Conservation (phyloP, 1,139 yeast species). For the Yamadazyma aaseri region DNA sequence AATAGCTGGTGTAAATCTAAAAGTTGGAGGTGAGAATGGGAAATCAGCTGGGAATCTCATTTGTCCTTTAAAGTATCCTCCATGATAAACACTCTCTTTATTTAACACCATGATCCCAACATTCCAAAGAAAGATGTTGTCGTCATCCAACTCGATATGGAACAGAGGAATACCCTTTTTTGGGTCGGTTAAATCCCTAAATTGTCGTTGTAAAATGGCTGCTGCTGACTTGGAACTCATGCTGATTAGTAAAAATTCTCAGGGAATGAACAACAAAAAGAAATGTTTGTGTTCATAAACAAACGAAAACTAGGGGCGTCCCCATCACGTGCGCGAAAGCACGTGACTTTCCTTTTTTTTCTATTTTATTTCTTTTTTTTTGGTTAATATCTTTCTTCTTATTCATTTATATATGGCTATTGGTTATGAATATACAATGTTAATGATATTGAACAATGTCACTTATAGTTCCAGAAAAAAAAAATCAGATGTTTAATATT, state of each 20-base stretch:
- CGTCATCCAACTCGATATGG: constrained; percentile 84
- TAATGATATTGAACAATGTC: too few species aligned
- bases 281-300: background rate
- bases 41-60: constrained; percentile 90
- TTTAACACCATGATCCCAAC: constrained; percentile 90
- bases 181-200: constrained; percentile 89
- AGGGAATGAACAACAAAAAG: constrained; percentile 2
- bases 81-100: constrained; percentile 87
- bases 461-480: too few species aligned
- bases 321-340: too few species aligned
- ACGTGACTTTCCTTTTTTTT: too few species aligned
- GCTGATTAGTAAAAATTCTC: constrained; percentile 4
- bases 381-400: too few species aligned
- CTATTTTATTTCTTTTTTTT: too few species aligned
- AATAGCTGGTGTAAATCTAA: constrained; percentile 91
- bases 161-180: constrained; percentile 89
- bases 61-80: constrained; percentile 94
- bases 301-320: too few species aligned
- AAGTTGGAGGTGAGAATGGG: constrained; percentile 90
- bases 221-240: constrained; percentile 62
- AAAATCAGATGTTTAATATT: too few species aligned
- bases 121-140: constrained; percentile 90
- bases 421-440: too few species aligned
- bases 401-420: too few species aligned
- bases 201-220: constrained; percentile 88